phyloP scores from a whole-genome alignment of 495 filamentous ascomycete genomes.

The Astrothelium subdiscretum region DNA sequence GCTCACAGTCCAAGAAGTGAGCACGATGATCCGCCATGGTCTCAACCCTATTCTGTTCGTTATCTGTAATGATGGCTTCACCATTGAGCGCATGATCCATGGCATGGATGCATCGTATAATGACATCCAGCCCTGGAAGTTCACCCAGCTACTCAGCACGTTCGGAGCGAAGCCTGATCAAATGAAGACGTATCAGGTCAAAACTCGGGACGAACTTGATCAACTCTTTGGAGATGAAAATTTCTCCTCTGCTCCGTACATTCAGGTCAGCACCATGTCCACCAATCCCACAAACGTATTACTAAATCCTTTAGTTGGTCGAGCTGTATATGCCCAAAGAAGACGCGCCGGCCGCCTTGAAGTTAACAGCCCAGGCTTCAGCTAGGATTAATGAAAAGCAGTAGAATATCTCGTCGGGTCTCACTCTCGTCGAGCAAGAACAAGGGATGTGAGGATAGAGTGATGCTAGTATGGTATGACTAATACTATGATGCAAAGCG shows the following conservation, averaged over 20 bases:
- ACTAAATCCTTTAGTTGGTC: slow-evolving; percentile 51
- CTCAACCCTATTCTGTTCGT: slow-evolving; percentile 65
- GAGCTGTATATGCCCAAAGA: slow-evolving; percentile 78
- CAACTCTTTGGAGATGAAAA: slow-evolving; percentile 52
- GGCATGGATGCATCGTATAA: slow-evolving; percentile 39
- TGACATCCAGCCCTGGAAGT: slow-evolving; percentile 37
- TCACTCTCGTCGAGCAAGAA: not conserved
- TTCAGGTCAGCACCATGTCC: slow-evolving; percentile 35
- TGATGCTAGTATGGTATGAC: no score
- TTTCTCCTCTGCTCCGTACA: slow-evolving; percentile 41
- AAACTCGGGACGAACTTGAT: slow-evolving; percentile 58
- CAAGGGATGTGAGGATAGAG: no score
- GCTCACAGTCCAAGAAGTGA: slow-evolving; percentile 73
- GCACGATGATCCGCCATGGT: slow-evolving; percentile 68
- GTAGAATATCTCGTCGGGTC: not conserved
- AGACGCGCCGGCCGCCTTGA: slow-evolving; percentile 64
- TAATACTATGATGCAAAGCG: no score
- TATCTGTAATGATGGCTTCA: slow-evolving; percentile 42
- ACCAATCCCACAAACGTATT: no score
- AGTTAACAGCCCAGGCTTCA: slow-evolving; percentile 50
- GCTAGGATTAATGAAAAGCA: slow-evolving; percentile 51
- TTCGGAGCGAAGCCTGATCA: slow-evolving; percentile 46
- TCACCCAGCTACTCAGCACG: slow-evolving; percentile 48
- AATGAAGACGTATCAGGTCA: slow-evolving; percentile 51
- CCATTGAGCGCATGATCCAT: slow-evolving; percentile 41